These are phyloP conservation scores for Maudiozyma barnettii DNA, from an alignment of 805 yeast species.

Conservation along the genomic window DNA sequence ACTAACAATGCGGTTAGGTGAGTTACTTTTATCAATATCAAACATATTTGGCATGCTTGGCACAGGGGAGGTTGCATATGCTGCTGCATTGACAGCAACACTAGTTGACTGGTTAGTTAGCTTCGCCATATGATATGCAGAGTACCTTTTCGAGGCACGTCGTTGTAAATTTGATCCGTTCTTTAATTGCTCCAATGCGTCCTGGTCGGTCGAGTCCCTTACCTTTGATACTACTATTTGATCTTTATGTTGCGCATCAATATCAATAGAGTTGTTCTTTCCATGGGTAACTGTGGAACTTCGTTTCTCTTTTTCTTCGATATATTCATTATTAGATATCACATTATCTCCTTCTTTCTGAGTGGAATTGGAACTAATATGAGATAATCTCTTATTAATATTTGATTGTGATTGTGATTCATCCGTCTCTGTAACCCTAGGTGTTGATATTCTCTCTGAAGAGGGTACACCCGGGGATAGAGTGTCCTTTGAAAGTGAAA, in stretches of 20 bases:
- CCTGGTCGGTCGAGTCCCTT: constrained; percentile 26
- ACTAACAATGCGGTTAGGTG: background rate
- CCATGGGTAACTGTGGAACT: background rate
- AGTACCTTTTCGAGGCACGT: constrained; percentile 86
- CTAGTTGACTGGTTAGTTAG: constrained; percentile 39
- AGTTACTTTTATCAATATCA: background rate
- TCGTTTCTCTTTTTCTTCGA: background rate
- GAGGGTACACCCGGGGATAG: constrained; percentile 7
- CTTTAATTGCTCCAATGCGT: constrained; percentile 70
- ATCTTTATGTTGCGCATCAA: background rate
- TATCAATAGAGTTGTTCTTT: too few species aligned
- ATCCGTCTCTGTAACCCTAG: background rate
- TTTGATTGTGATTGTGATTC: background rate
- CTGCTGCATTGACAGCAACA: constrained; percentile 19
- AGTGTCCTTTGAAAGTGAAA: constrained; percentile 10
- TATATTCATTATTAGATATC: background rate
- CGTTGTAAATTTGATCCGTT: constrained; percentile 77
- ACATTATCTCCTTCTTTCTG: background rate
- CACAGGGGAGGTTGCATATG: constrained; percentile 9
- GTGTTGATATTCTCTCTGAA: background rate
- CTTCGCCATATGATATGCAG: constrained; percentile 87
- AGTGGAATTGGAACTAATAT: background rate
- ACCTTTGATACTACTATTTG: constrained; percentile 4
- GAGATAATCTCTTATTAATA: background rate
- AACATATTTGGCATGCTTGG: background rate